Evolutionary conservation across 805 yeast species (phyloP).

Genomic region (Cyberlindnera galapagoensis): DNA sequence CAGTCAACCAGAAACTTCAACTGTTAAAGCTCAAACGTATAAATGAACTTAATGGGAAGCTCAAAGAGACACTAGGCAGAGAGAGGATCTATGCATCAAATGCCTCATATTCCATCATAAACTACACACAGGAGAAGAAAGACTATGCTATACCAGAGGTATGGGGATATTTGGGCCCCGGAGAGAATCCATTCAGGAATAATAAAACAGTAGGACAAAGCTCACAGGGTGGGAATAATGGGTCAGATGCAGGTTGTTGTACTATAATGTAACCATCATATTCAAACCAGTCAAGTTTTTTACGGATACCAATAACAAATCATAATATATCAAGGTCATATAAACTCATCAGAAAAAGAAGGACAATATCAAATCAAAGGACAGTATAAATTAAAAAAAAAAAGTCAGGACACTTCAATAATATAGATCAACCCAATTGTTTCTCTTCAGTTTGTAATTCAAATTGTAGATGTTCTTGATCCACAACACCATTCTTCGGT

Average conservation of each 20-base stretch:
- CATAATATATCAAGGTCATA: no score
- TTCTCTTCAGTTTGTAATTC: slow-evolving; percentile 41
- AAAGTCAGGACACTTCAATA: not conserved
- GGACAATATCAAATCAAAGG: not conserved
- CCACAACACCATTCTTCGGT: slow-evolving; percentile 11
- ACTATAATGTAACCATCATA: slow-evolving; percentile 26
- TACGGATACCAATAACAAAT: no score
- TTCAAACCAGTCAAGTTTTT: no score
- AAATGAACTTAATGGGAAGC: slow-evolving; percentile 46
- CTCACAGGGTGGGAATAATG: slow-evolving; percentile 1
- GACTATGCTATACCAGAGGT: slow-evolving; percentile 35
- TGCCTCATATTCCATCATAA: slow-evolving; percentile 43
- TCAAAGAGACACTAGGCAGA: slow-evolving; percentile 43
- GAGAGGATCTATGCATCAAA: slow-evolving; percentile 61
- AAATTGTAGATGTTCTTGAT: slow-evolving; percentile 39
- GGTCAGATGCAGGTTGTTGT: slow-evolving; percentile 25
- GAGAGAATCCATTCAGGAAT: slow-evolving; percentile 32
- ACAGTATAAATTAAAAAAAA: no score
- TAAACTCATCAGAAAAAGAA: no score
- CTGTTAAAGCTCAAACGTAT: slow-evolving; percentile 55
- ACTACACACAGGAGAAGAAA: slow-evolving; percentile 27
- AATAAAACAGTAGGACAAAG: slow-evolving; percentile 6
- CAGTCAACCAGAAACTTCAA: slow-evolving; percentile 33
- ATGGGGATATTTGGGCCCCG: slow-evolving; percentile 33
- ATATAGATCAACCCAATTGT: slow-evolving; percentile 33